A percentile compares a stretch with the other conserved stretches of the same genome.
Conservation (phyloP, 2,329 filamentous ascomycete species). For the Lecanosticta acicola region DNA sequence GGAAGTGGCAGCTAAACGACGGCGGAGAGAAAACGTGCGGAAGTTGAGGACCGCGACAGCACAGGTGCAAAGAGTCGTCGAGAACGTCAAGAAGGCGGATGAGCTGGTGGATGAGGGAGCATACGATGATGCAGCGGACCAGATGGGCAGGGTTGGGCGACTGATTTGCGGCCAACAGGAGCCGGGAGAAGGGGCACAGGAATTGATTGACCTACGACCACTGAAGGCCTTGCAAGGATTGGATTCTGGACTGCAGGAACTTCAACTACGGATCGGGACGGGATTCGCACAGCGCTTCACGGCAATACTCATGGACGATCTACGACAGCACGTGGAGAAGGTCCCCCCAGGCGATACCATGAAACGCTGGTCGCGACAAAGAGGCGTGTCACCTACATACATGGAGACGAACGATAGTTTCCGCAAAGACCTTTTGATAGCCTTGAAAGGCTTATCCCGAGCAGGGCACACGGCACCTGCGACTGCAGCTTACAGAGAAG, state of each 20-base stretch:
- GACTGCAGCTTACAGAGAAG: slow-evolving; percentile 76
- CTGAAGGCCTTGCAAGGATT: slow-evolving; percentile 77
- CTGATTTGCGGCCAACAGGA: slow-evolving; percentile 69
- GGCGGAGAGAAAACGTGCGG: slow-evolving; percentile 75
- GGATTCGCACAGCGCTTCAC: slow-evolving; percentile 79
- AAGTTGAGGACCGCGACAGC: slow-evolving; percentile 76
- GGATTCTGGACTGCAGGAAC: slow-evolving; percentile 65
- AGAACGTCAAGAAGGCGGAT: slow-evolving; percentile 71
- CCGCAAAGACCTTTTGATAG: slow-evolving; percentile 62
- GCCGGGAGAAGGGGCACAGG: slow-evolving; percentile 27
- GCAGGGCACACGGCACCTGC: slow-evolving; percentile 75
- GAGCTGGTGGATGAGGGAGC: slow-evolving; percentile 75
- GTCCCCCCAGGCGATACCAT: slow-evolving; percentile 69
- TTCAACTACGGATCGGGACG: slow-evolving; percentile 78
- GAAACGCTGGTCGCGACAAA: slow-evolving; percentile 64
- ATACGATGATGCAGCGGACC: slow-evolving; percentile 71
- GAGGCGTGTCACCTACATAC: slow-evolving; percentile 63
- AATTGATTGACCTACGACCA: slow-evolving; percentile 63
- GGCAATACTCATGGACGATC: slow-evolving; percentile 68
- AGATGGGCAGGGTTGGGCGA: slow-evolving; percentile 70
- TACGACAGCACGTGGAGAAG: slow-evolving; percentile 71
- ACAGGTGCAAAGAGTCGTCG: slow-evolving; percentile 74
- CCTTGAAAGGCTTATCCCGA: slow-evolving; percentile 72
- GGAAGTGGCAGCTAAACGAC: slow-evolving; percentile 76
- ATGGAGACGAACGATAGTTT: slow-evolving; percentile 66